phyloP scores from a whole-genome alignment of 805 yeast genomes.

The Saccharomycopsis sp. region DNA sequence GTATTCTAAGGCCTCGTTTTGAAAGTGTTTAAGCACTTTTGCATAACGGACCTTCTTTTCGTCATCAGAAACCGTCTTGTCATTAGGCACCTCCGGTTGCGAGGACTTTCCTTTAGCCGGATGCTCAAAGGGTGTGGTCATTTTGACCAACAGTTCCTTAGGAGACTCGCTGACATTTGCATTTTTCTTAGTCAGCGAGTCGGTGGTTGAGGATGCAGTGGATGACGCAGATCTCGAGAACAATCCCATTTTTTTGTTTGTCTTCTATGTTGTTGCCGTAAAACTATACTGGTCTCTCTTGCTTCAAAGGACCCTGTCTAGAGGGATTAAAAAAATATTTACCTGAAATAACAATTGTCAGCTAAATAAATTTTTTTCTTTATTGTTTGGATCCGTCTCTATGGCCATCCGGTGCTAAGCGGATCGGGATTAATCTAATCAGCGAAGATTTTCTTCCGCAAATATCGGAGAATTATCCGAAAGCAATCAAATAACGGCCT shows the following conservation, averaged over 20 bases:
- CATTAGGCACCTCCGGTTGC: slow-evolving; percentile 30
- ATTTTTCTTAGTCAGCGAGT: not conserved
- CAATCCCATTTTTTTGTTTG: slow-evolving; percentile 6
- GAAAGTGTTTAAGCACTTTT: slow-evolving; percentile 60
- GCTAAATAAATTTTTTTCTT: not conserved
- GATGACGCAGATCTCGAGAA: slow-evolving; percentile 9
- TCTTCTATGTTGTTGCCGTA: not conserved
- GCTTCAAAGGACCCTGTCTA: too few species aligned
- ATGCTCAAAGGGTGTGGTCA: slow-evolving; percentile 45
- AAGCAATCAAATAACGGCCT: not conserved
- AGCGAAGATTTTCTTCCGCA: not conserved
- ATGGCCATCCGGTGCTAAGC: not conserved
- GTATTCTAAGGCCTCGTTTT: slow-evolving; percentile 35
- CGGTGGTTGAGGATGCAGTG: not conserved
- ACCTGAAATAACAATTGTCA: too few species aligned
- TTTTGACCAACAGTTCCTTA: slow-evolving; percentile 24
- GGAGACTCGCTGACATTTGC: not conserved
- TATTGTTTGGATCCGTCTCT: not conserved
- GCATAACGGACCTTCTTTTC: slow-evolving; percentile 51
- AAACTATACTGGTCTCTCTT: too few species aligned
- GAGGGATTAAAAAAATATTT: too few species aligned
- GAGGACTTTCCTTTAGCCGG: slow-evolving; percentile 54
- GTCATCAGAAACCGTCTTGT: slow-evolving; percentile 36
- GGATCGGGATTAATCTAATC: not conserved
- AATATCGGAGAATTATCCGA: not conserved